Evolutionary conservation across 1,284 basidiomycete genomes (phyloP).

Genomic region (Irpex lacteus): DNA sequence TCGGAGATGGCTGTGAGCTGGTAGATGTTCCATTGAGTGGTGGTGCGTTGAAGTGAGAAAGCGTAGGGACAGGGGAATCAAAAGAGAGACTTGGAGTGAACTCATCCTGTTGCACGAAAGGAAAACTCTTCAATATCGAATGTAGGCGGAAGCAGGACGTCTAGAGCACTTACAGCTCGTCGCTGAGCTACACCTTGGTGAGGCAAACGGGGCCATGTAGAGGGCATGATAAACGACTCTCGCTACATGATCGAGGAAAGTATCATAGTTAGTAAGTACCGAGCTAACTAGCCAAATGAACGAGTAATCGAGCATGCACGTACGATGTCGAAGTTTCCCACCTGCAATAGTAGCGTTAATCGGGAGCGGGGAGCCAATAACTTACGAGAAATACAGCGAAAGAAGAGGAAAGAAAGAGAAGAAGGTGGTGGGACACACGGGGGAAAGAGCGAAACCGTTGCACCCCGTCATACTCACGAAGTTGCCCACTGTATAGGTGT

Average conservation of each 20-base stretch:
- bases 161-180: neutral
- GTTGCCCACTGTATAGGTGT: neutral
- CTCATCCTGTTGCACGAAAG: neutral
- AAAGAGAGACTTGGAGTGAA: neutral
- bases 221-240: neutral
- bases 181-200: neutral
- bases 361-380: neutral
- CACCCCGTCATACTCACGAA: neutral
- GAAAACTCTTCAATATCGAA: neutral
- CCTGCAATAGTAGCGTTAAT: neutral
- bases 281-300: neutral
- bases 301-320: neutral
- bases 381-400: neutral
- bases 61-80: neutral
- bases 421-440: neutral
- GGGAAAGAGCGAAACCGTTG: neutral
- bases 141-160: neutral
- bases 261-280: neutral
- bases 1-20: neutral
- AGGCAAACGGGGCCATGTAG: neutral
- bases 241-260: neutral
- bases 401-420: neutral
- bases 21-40: neutral
- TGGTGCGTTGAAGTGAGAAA: neutral
- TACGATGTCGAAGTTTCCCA: neutral